Evolutionary conservation across 441 rosid genomes (phyloP).

Genomic region (Brassica hybrid): DNA sequence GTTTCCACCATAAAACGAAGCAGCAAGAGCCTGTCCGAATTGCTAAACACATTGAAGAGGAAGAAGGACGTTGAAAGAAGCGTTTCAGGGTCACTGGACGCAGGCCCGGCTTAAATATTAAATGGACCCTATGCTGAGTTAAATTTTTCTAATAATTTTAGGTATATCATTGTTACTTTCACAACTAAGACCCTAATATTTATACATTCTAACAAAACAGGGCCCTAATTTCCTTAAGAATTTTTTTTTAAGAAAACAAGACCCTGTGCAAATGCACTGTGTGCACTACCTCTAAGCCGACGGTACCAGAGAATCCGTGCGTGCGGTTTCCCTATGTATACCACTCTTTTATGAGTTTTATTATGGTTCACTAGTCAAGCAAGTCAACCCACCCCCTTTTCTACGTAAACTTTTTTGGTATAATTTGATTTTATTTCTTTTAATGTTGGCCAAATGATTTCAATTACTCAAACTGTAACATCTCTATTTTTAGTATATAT

Average conservation of each 20-base stretch:
- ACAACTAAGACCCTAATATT: no score
- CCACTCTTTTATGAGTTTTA: constrained; percentile 47
- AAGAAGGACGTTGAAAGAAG: constrained; percentile 47
- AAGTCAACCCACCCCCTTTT: constrained; percentile 55
- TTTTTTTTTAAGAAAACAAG: no score
- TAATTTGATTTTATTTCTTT: not conserved
- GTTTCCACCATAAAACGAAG: constrained; percentile 63
- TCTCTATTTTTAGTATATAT: not conserved
- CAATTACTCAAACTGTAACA: not conserved
- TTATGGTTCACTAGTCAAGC: constrained; percentile 62
- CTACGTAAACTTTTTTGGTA: not conserved
- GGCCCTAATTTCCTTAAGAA: no score
- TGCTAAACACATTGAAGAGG: constrained; percentile 65
- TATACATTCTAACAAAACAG: no score
- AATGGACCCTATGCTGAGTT: no score
- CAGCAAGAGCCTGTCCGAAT: constrained; percentile 57
- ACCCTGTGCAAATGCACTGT: no score
- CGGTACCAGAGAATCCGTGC: constrained; percentile 23
- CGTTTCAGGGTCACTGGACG: constrained; percentile 22
- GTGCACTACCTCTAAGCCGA: no score
- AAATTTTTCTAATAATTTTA: no score
- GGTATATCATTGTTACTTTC: no score
- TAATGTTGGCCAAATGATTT: not conserved
- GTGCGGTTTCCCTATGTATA: constrained; percentile 32
- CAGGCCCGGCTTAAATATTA: no score